Evolutionary conservation across 176 grass and related monocot species (phyloP), one percentile per base, ranked within the genome.

Genomic region (Stipa capillata): DNA sequence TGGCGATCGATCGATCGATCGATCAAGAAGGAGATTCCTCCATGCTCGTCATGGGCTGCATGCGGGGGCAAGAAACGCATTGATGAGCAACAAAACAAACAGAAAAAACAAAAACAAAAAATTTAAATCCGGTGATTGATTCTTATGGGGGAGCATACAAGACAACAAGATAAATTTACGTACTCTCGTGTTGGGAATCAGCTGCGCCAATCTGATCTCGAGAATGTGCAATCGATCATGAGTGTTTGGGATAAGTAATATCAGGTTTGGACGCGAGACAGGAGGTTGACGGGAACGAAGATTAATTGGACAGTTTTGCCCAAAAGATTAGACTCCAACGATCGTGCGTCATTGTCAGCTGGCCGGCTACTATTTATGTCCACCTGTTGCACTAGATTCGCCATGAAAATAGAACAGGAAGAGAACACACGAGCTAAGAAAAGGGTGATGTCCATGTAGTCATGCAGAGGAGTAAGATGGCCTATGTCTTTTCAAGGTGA

Each of bases 1-100:
- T 40, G 58, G 17, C 5, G 41, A 40, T 77, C 2, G 76, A 79
- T 88, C 74, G 59, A 52, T 13, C 5, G 41, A 40, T 77, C 2
- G 76, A 79, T 88, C 74, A 67, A 52, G 42, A 34, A 40, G 39
- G 17, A 64, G 66, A 18, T 16, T 49, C 67, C 73, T 33, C 72
- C 79, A 82, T 47, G 80, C 47, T 47, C 60, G 20, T 84, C 76
- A 69, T 69, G 69, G 60, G 82, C 86, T 80, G 86, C 81, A 84
- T 53, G 8, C 16, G 7, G 16, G 15, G n/a, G n/a, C 62, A 61
- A 20, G 21, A 15, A 59, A 35, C 13, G 28, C 44, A 48, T 37
- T 21, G n/a, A 44, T 12, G 9, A 53, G 15, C 15, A 68, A 29
- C 0, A 21, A 27, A 8, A 7, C 23, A 1, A 31, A 17, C 5